phyloP scores from a whole-genome alignment of 495 filamentous ascomycete genomes.

The Ramalina intermedia region DNA sequence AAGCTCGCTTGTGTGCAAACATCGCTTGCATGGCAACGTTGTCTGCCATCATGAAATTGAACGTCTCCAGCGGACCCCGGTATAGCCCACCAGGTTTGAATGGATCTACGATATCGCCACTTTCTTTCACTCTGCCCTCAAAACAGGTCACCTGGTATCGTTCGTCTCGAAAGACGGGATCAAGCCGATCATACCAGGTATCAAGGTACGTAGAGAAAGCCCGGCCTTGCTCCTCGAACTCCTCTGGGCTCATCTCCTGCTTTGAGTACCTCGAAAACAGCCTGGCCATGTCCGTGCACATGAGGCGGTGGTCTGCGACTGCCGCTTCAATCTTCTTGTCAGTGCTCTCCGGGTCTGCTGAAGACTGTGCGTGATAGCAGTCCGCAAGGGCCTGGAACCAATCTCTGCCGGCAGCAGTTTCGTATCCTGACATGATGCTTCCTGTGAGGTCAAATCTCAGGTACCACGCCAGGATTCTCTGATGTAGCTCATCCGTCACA shows the following conservation, averaged over 20 bases:
- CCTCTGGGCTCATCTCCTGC: slow-evolving; percentile 46
- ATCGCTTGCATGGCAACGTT: slow-evolving; percentile 66
- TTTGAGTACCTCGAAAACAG: slow-evolving; percentile 54
- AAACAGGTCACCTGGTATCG: slow-evolving; percentile 46
- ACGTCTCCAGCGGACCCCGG: slow-evolving; percentile 50
- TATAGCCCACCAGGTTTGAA: slow-evolving; percentile 54
- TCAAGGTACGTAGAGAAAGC: slow-evolving; percentile 38
- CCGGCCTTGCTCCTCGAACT: slow-evolving; percentile 50
- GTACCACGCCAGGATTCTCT: slow-evolving; percentile 74
- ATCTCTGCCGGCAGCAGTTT: slow-evolving; percentile 56
- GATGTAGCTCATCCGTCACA: slow-evolving; percentile 50
- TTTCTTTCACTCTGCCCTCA: slow-evolving; percentile 30
- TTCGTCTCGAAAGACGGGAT: slow-evolving; percentile 41
- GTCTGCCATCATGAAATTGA: slow-evolving; percentile 63
- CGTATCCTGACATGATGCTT: slow-evolving; percentile 65
- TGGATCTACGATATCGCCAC: slow-evolving; percentile 57
- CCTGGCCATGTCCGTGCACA: slow-evolving; percentile 67
- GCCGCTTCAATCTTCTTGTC: slow-evolving; percentile 49
- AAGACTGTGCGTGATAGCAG: slow-evolving; percentile 43
- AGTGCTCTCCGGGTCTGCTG: slow-evolving; percentile 46
- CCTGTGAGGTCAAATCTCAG: slow-evolving; percentile 76
- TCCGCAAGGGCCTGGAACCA: slow-evolving; percentile 62
- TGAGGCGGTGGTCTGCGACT: slow-evolving; percentile 51
- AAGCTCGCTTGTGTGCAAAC: slow-evolving; percentile 59
- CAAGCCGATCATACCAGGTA: slow-evolving; percentile 41